Conservation (phyloP, 371 early-diverging fungal genomes). For the Rhizopus stolonifer region DNA sequence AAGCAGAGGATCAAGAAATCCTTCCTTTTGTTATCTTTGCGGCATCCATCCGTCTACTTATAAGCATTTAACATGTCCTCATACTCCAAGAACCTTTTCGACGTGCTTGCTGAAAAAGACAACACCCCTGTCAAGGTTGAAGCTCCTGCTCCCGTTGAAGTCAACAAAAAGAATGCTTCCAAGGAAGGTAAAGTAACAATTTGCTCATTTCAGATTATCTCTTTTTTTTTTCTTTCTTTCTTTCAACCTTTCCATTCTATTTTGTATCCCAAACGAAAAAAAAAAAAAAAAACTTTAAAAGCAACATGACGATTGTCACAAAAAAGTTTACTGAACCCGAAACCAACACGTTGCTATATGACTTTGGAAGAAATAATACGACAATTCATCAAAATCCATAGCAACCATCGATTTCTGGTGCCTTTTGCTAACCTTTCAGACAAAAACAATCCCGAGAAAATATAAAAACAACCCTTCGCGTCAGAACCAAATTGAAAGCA, state of each 20-base stretch:
- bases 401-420: too few species aligned
- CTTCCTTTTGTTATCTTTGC: constrained; percentile 24
- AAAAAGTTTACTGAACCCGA: too few species aligned
- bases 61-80: constrained; percentile 45
- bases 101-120: constrained; percentile 64
- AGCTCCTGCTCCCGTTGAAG: constrained; percentile 19
- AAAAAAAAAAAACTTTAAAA: neutral
- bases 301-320: too few species aligned
- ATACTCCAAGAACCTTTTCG: constrained; percentile 62
- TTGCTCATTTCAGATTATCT: neutral
- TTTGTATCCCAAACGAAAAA: neutral
- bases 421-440: too few species aligned
- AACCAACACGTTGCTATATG: too few species aligned
- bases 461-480: too few species aligned
- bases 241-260: neutral
- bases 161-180: constrained; percentile 29
- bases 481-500: too few species aligned
- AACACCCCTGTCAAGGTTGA: constrained; percentile 41
- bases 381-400: too few species aligned
- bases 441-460: too few species aligned
- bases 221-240: neutral
- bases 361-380: too few species aligned
- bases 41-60: constrained; percentile 40
- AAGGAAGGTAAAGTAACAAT: constrained; percentile 25
- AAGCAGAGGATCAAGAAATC: constrained; percentile 9